Percentiles rank a stretch among this genome's conserved stretches.
These are phyloP conservation scores for Breviolum minutum DNA, from an alignment of 73 alveolate species.

Conservation along the genomic window DNA sequence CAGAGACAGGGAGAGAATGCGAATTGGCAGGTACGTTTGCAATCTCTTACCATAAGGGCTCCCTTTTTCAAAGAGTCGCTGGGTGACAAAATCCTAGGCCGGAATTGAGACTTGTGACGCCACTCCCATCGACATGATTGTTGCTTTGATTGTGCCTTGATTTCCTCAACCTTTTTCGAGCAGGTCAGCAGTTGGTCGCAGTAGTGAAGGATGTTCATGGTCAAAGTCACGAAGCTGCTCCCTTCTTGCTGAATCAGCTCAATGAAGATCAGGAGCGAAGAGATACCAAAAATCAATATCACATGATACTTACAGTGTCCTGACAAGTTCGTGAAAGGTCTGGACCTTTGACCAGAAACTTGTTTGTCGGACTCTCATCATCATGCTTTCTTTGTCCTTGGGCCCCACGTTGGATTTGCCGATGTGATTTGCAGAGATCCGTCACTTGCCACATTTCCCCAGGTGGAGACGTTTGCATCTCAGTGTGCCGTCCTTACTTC, in stretches of 20 bases:
- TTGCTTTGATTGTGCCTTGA: not conserved
- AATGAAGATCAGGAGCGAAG: not conserved
- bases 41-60: not conserved
- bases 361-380: not conserved
- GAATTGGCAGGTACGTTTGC: slow-evolving; percentile 9
- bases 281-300: too few species aligned
- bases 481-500: not conserved
- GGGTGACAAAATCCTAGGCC: slow-evolving; percentile 2
- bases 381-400: not conserved
- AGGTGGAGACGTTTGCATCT: slow-evolving; percentile 27
- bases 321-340: not conserved
- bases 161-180: not conserved
- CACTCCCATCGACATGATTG: not conserved
- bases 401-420: not conserved
- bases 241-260: not conserved
- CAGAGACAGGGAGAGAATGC: not conserved
- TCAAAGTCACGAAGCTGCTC: not conserved
- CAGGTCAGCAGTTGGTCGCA: slow-evolving; percentile 30
- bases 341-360: slow-evolving; percentile 20
- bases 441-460: not conserved
- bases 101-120: not conserved
- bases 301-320: not conserved
- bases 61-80: slow-evolving; percentile 27
- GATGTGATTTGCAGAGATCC: not conserved
- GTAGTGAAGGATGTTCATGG: not conserved